phyloP scores from a whole-genome alignment of 23 red algal species.

The Gracilaria gracilis region DNA sequence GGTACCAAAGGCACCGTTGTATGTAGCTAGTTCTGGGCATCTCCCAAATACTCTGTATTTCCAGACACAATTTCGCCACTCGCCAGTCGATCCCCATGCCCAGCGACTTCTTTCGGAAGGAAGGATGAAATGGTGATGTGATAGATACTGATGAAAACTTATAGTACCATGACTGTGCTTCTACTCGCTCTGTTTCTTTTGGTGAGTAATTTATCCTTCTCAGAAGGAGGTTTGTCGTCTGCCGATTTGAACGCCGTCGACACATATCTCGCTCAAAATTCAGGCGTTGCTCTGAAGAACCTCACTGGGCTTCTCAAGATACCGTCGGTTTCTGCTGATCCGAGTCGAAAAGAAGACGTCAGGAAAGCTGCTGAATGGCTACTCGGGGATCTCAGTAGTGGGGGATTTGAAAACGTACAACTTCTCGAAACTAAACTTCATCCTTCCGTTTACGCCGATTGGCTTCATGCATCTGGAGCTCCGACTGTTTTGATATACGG shows the following conservation, averaged over 20 bases:
- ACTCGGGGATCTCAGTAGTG: conserved; percentile 22
- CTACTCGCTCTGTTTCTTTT: neutral
- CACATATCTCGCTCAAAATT: conserved; percentile 13
- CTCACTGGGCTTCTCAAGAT: conserved; percentile 53
- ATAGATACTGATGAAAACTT: neutral
- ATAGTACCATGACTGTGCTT: neutral
- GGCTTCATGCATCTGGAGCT: conserved; percentile 50
- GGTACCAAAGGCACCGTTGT: too few relatives aligned
- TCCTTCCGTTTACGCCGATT: conserved; percentile 83
- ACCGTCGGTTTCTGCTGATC: conserved; percentile 70
- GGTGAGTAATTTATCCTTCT: neutral
- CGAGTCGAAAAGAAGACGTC: conserved; percentile 36
- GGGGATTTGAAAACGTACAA: conserved; percentile 50
- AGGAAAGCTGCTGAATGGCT: conserved; percentile 45
- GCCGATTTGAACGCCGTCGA: conserved; percentile 7
- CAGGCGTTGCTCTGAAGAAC: neutral
- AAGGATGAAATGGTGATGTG: too few relatives aligned
- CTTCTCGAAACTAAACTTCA: conserved; percentile 40
- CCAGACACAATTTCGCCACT: too few relatives aligned
- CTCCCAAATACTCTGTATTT: too few relatives aligned
- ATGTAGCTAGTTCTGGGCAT: too few relatives aligned
- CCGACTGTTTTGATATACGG: conserved; percentile 80
- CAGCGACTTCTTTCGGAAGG: too few relatives aligned
- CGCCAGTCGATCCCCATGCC: too few relatives aligned
- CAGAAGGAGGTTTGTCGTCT: neutral